Conservation (phyloP, 2,329 filamentous ascomycete species). For the Coleophoma eucalyptorum region DNA sequence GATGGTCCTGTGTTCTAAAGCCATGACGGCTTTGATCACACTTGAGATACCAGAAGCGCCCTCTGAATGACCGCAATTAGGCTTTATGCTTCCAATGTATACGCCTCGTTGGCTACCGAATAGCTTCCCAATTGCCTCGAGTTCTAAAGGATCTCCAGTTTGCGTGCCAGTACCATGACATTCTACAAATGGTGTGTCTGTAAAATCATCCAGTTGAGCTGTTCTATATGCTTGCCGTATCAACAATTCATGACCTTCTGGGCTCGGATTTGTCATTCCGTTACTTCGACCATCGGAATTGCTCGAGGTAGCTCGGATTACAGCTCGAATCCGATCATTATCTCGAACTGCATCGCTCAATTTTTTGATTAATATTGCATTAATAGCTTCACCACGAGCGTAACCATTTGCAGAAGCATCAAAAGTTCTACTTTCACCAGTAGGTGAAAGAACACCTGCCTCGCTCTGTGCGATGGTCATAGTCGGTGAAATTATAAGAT, state of each 20-base stretch:
- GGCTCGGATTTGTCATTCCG: constrained; percentile 39
- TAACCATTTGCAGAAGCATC: constrained; percentile 40
- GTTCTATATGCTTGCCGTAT: not conserved
- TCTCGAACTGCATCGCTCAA: constrained; percentile 31
- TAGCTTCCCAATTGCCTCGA: constrained; percentile 1
- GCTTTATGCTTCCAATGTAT: constrained; percentile 13
- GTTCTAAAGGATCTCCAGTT: constrained; percentile 10
- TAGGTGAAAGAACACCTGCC: constrained; percentile 1
- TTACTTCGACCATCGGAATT: constrained; percentile 41
- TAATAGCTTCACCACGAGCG: constrained; percentile 39
- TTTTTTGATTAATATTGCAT: constrained; percentile 34
- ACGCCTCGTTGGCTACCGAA: not conserved
- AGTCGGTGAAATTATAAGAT: constrained; percentile 36
- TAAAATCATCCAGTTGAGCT: not conserved
- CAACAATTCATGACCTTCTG: constrained; percentile 31
- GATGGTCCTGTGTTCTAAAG: constrained; percentile 15
- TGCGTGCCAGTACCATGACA: constrained; percentile 9
- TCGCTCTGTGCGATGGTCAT: constrained; percentile 1
- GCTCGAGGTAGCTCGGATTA: constrained; percentile 34
- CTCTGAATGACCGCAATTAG: constrained; percentile 20
- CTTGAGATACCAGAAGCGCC: constrained; percentile 15
- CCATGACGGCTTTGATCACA: constrained; percentile 13
- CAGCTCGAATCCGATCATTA: constrained; percentile 35
- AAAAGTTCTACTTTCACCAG: constrained; percentile 21
- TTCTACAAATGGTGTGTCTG: not conserved